phyloP scores from a whole-genome alignment of 2,329 filamentous ascomycete species.

The Hawksworthiomyces lignivorus region DNA sequence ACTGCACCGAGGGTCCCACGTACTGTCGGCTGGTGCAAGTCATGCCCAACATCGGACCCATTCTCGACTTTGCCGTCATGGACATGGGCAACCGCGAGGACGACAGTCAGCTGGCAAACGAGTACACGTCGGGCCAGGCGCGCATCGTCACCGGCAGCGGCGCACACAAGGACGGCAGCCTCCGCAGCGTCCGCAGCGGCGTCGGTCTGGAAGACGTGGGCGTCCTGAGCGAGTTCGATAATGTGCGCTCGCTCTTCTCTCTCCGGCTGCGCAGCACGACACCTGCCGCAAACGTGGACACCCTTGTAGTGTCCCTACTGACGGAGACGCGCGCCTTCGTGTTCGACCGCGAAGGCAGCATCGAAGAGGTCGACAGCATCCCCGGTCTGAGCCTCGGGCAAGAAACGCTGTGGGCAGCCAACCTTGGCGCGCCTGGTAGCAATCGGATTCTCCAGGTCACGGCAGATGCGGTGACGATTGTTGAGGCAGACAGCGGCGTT shows the following conservation, averaged over 20 bases:
- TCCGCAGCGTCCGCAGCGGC: constrained; percentile 86
- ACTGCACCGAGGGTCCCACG: no score
- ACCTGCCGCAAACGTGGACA: constrained; percentile 44
- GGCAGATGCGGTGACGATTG: constrained; percentile 50
- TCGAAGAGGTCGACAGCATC: constrained; percentile 80
- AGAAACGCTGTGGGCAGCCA: constrained; percentile 64
- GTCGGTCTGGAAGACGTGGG: constrained; percentile 87
- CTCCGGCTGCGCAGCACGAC: constrained; percentile 32
- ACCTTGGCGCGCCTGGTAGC: constrained; percentile 40
- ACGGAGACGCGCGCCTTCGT: constrained; percentile 76
- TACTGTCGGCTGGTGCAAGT: constrained; percentile 63
- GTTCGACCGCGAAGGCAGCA: constrained; percentile 65
- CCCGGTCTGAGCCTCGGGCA: constrained; percentile 61
- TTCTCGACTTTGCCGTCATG: constrained; percentile 92
- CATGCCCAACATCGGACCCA: constrained; percentile 75
- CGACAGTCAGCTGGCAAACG: constrained; percentile 66
- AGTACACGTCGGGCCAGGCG: constrained; percentile 92
- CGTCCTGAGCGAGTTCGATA: constrained; percentile 68
- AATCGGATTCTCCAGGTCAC: constrained; percentile 70
- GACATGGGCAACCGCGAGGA: constrained; percentile 83
- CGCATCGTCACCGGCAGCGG: constrained; percentile 90
- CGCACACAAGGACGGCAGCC: constrained; percentile 77
- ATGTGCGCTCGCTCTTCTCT: constrained; percentile 66
- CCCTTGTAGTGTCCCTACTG: constrained; percentile 71
- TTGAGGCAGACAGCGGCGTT: constrained; percentile 51